These are phyloP conservation scores for Casuarina glauca DNA, from an alignment of 306 rosid genomes.

Conservation along the genomic window DNA sequence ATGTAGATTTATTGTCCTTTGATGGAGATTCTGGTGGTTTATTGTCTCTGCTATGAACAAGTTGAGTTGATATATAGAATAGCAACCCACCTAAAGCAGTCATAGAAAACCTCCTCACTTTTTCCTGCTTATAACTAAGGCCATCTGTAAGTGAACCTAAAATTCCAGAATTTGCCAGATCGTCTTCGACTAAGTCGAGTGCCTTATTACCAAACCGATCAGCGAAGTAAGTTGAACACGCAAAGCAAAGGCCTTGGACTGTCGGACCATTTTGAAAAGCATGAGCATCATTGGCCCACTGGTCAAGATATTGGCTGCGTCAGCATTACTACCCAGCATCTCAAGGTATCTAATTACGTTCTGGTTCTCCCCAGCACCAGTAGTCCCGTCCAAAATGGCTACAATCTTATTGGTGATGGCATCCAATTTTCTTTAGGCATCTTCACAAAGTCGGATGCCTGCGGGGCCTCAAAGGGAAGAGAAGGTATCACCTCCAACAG, in stretches of 20 bases:
- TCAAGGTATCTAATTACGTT: slow-evolving; percentile 89
- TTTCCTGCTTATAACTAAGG: slow-evolving; percentile 92
- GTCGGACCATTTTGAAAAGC: slow-evolving; percentile 85
- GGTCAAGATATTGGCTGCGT: slow-evolving; percentile 92
- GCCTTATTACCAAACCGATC: slow-evolving; percentile 87
- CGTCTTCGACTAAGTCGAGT: slow-evolving; percentile 84
- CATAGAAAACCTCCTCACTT: slow-evolving; percentile 96
- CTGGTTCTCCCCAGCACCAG: slow-evolving; percentile 82
- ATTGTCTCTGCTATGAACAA: slow-evolving; percentile 64
- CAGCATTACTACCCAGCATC: slow-evolving; percentile 83
- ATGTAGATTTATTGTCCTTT: slow-evolving; percentile 56
- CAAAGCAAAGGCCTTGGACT: slow-evolving; percentile 75
- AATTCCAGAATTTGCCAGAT: slow-evolving; percentile 84
- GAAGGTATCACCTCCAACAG: slow-evolving; percentile 60
- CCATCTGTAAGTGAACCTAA: slow-evolving; percentile 84
- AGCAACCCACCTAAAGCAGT: slow-evolving; percentile 95
- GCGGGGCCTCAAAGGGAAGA: slow-evolving; percentile 88
- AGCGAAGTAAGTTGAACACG: slow-evolving; percentile 94
- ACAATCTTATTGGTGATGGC: slow-evolving; percentile 55
- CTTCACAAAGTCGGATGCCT: slow-evolving; percentile 78
- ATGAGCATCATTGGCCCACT: slow-evolving; percentile 94
- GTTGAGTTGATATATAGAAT: slow-evolving; percentile 89
- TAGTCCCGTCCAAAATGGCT: slow-evolving; percentile 67
- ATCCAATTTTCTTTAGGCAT: slow-evolving; percentile 77
- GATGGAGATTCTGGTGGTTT: slow-evolving; percentile 73